Evolutionary conservation across 1,284 basidiomycete species (phyloP).

Genomic region (Schizophyllum amplum): DNA sequence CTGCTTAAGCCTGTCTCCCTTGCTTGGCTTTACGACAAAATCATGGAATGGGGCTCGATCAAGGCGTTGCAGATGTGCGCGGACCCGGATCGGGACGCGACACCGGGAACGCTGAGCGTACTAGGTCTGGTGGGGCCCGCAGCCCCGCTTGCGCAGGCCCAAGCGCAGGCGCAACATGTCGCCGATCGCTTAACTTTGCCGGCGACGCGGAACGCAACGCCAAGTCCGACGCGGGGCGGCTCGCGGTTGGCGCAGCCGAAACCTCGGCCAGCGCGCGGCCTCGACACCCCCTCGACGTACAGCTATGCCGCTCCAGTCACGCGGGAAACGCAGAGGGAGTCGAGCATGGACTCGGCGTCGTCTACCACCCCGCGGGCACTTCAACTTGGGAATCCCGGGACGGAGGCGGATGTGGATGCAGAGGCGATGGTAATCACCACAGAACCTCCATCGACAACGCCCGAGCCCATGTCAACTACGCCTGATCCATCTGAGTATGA

Average conservation of each 20-base stretch:
- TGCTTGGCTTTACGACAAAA: constrained; percentile 96
- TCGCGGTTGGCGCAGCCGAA: constrained; percentile 14
- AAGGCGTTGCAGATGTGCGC: constrained; percentile 87
- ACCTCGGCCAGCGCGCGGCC: constrained; percentile 12
- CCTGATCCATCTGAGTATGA: neutral
- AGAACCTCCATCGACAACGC: too few relatives aligned
- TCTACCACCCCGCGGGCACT: neutral
- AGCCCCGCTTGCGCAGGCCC: constrained; percentile 47
- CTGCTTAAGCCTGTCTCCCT: constrained; percentile 95
- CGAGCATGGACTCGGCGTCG: neutral
- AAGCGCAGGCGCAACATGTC: constrained; percentile 51
- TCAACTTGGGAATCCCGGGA: neutral
- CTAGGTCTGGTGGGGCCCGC: constrained; percentile 46
- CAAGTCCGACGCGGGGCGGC: constrained; percentile 22
- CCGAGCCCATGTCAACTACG: neutral
- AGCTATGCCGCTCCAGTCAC: constrained; percentile 4
- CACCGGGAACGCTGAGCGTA: neutral
- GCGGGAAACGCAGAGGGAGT: neutral
- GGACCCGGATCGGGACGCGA: constrained; percentile 25
- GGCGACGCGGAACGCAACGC: neutral
- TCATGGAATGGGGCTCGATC: constrained; percentile 96
- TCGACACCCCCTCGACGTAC: constrained; percentile 18
- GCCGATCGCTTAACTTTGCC: constrained; percentile 65
- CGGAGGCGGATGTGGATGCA: too few relatives aligned
- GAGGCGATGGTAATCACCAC: neutral